A percentile compares a stretch with the other conserved stretches of the same genome.
Evolutionary conservation across 2,329 filamentous ascomycete genomes (phyloP).

Genomic region (Claviceps africana): DNA sequence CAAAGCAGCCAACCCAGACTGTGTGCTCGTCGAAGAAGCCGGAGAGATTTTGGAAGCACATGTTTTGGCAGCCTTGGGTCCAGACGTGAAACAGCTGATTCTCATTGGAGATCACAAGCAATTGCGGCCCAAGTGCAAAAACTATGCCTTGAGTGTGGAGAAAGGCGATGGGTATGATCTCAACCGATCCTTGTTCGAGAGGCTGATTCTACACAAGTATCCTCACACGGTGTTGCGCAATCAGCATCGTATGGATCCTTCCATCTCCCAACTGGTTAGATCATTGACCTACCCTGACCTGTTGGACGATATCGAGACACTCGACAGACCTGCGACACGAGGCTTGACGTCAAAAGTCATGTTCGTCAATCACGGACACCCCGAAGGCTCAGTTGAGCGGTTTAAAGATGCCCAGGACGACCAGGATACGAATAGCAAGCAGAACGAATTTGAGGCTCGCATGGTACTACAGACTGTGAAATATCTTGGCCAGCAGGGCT

Average conservation of each 20-base stretch:
- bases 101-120: conserved; percentile 65
- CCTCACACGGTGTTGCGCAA: conserved; percentile 38
- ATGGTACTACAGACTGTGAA: conserved; percentile 52
- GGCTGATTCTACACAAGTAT: conserved; percentile 43
- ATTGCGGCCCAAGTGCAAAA: conserved; percentile 52
- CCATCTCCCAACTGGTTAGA: conserved; percentile 47
- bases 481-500: conserved; percentile 59
- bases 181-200: conserved; percentile 55
- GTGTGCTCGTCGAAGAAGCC: conserved; percentile 57
- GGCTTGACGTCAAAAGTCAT: conserved; percentile 41
- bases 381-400: conserved; percentile 32
- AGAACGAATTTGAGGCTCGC: conserved; percentile 48
- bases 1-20: conserved; percentile 37
- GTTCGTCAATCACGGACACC: conserved; percentile 49
- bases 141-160: conserved; percentile 46
- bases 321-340: conserved; percentile 28
- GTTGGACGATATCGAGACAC: conserved; percentile 37
- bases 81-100: conserved; percentile 46
- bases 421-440: conserved; percentile 41
- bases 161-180: conserved; percentile 52
- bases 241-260: conserved; percentile 56
- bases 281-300: conserved; percentile 48
- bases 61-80: conserved; percentile 40
- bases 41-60: conserved; percentile 61
- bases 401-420: conserved; percentile 31